phyloP scores from a whole-genome alignment of 108 stramenopile species.

The Bacterosira constricta region DNA sequence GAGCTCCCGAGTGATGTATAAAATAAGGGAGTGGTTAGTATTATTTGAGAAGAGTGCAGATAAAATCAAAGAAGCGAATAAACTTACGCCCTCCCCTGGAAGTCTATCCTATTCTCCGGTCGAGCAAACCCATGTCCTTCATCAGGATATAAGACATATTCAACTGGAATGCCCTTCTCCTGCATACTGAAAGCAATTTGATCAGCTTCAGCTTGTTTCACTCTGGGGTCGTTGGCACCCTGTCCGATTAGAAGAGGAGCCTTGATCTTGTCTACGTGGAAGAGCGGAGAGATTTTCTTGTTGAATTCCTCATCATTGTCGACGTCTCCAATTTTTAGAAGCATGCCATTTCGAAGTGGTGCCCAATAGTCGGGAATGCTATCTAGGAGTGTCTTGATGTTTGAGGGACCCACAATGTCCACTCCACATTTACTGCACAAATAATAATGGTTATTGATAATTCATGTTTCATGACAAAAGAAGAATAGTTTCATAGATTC shows the following conservation, averaged over 20 bases:
- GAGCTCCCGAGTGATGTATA: too few relatives aligned
- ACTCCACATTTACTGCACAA: slow-evolving; percentile 53
- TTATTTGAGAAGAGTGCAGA: too few relatives aligned
- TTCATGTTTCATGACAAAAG: neutral
- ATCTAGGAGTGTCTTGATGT: slow-evolving; percentile 65
- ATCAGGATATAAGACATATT: slow-evolving; percentile 70
- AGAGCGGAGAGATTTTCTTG: slow-evolving; percentile 65
- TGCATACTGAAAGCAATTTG: slow-evolving; percentile 68
- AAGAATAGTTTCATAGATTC: neutral
- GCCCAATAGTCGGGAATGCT: slow-evolving; percentile 68
- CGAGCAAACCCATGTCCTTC: slow-evolving; percentile 72
- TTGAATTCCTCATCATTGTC: slow-evolving; percentile 67
- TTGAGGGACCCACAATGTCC: slow-evolving; percentile 68
- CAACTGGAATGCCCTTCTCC: slow-evolving; percentile 66
- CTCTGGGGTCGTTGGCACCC: slow-evolving; percentile 72
- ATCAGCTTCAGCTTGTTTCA: slow-evolving; percentile 70
- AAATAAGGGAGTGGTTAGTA: too few relatives aligned
- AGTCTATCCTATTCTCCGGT: slow-evolving; percentile 65
- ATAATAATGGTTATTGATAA: neutral
- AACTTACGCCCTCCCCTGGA: slow-evolving; percentile 57
- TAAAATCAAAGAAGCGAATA: too few relatives aligned
- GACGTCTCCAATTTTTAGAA: slow-evolving; percentile 66
- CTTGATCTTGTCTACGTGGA: slow-evolving; percentile 68
- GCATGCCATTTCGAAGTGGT: slow-evolving; percentile 61
- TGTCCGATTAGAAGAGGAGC: slow-evolving; percentile 71